Conservation (phyloP, 352 stramenopile genomes). For the Phytopythium montanum region DNA sequence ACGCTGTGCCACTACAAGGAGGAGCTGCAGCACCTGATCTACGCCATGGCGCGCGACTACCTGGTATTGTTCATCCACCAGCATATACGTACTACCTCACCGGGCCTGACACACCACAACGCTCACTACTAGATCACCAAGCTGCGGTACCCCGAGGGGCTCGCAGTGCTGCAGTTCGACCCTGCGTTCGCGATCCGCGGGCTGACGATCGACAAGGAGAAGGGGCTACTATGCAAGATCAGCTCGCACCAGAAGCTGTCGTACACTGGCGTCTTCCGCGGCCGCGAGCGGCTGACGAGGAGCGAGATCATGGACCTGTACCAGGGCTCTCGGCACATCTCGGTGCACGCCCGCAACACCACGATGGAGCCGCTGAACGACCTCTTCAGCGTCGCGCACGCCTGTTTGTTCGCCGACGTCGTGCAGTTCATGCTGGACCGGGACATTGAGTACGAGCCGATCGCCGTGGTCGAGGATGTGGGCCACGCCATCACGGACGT, state of each 20-base stretch:
- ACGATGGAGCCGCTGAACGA: constrained; percentile 93
- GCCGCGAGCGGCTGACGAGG: constrained; percentile 76
- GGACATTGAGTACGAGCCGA: constrained; percentile 88
- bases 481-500: constrained; percentile 84
- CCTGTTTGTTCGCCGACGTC: constrained; percentile 92
- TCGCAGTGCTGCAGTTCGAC: constrained; percentile 81
- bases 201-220: constrained; percentile 92
- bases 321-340: constrained; percentile 84
- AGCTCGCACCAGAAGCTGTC: constrained; percentile 93
- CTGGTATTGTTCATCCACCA: no score
- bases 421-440: constrained; percentile 91
- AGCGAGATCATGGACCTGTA: constrained; percentile 88
- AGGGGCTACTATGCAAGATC: constrained; percentile 92
- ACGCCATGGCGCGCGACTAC: constrained; percentile 87
- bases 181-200: constrained; percentile 90
- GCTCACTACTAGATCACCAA: constrained; percentile 76
- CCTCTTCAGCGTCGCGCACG: constrained; percentile 92
- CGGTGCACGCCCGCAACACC: constrained; percentile 69
- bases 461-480: constrained; percentile 88
- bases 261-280: constrained; percentile 76
- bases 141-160: constrained; percentile 81
- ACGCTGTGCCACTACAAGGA: constrained; percentile 92
- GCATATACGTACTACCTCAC: no score
- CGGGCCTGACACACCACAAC: no score
- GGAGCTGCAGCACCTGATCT: constrained; percentile 91